phyloP scores from a whole-genome alignment of 345 rosid species.

The Hibiscus syriacus region DNA sequence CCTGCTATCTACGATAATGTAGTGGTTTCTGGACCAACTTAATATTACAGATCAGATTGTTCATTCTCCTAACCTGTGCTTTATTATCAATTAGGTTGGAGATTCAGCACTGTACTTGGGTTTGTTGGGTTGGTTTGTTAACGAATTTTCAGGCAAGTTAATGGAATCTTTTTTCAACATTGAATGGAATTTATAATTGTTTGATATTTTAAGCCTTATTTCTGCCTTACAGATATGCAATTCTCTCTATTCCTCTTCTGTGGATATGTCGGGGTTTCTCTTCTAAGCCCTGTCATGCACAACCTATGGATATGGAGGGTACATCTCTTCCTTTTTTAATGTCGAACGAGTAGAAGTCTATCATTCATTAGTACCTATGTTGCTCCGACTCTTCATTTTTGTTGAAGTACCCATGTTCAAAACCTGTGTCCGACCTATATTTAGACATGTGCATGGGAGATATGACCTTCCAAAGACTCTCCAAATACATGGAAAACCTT shows the following conservation, averaged over 20 bases:
- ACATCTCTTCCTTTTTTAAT: constrained; percentile 12
- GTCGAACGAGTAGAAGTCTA: not conserved
- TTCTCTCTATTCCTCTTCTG: constrained; percentile 90
- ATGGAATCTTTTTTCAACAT: constrained; percentile 6
- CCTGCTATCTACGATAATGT: not conserved
- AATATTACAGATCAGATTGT: not conserved
- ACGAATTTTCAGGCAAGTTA: constrained; percentile 71
- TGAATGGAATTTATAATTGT: constrained; percentile 11
- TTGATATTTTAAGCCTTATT: constrained; percentile 12
- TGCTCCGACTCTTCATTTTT: not conserved
- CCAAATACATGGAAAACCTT: not conserved
- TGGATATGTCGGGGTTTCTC: constrained; percentile 82
- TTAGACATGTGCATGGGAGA: not conserved
- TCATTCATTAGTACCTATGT: not conserved
- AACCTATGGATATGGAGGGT: constrained; percentile 98
- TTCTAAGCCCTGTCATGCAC: constrained; percentile 97
- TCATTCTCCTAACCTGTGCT: not conserved
- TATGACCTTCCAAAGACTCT: not conserved
- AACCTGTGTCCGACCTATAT: not conserved
- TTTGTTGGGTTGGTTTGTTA: constrained; percentile 69
- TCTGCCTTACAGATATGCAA: constrained; percentile 52
- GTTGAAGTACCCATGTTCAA: not conserved
- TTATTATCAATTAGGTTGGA: constrained; percentile 55
- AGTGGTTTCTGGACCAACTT: not conserved
- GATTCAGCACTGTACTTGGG: constrained; percentile 85